phyloP scores from a whole-genome alignment of 805 yeast species.

The Lachancea meyersii region DNA sequence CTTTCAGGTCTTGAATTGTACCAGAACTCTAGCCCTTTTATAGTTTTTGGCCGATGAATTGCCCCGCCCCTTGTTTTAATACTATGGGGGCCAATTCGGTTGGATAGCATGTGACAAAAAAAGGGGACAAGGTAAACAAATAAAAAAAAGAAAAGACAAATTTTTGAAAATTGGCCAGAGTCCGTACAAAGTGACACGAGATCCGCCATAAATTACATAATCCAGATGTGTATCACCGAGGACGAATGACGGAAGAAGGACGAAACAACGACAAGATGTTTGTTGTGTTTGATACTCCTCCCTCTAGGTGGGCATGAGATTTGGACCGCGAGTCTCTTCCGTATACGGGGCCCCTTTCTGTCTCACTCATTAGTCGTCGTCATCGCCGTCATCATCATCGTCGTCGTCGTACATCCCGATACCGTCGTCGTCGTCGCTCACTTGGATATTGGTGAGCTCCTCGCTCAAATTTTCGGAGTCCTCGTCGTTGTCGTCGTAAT shows the following conservation, averaged over 20 bases:
- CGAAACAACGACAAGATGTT: too few species aligned
- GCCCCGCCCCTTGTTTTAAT: neutral
- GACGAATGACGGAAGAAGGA: too few species aligned
- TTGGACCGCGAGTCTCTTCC: too few species aligned
- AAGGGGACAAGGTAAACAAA: neutral
- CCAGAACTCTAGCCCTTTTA: neutral
- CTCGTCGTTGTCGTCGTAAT: conserved; percentile 13
- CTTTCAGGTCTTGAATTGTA: too few species aligned
- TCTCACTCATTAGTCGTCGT: neutral
- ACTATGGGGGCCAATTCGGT: neutral
- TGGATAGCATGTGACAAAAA: neutral
- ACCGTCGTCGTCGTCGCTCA: conserved; percentile 19
- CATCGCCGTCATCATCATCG: conserved; percentile 1
- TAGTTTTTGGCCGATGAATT: neutral
- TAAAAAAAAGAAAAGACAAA: too few species aligned
- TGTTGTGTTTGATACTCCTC: too few species aligned
- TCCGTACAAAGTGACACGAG: too few species aligned
- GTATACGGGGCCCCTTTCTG: neutral
- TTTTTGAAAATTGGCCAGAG: too few species aligned
- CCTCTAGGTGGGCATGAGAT: too few species aligned
- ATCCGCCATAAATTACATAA: too few species aligned
- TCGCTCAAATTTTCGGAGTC: conserved; percentile 16
- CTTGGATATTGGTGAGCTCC: conserved; percentile 29
- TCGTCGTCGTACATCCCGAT: neutral
- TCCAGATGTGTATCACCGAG: too few species aligned